These are phyloP conservation scores for Podospora pseudopauciseta DNA, from an alignment of 495 filamentous ascomycete genomes.

Conservation along the genomic window DNA sequence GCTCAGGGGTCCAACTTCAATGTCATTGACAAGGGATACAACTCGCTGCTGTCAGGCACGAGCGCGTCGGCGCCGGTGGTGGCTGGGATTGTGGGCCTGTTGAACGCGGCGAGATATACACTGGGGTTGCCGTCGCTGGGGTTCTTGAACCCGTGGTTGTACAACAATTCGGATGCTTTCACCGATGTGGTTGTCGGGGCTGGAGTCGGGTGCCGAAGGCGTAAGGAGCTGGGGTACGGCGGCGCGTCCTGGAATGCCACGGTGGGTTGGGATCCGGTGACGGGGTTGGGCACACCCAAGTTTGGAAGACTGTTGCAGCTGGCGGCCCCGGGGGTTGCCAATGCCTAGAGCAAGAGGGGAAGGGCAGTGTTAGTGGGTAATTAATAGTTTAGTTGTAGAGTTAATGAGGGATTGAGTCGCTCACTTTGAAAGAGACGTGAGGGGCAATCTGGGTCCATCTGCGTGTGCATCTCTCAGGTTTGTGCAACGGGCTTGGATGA, in stretches of 20 bases:
- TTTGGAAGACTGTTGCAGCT: constrained; percentile 27
- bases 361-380: neutral
- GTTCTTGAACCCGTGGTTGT: constrained; percentile 69
- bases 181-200: constrained; percentile 62
- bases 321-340: constrained; percentile 27
- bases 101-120: constrained; percentile 60
- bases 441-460: neutral
- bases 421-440: no score
- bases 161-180: constrained; percentile 48
- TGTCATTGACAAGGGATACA: constrained; percentile 14
- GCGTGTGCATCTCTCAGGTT: neutral
- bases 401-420: neutral
- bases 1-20: constrained; percentile 52
- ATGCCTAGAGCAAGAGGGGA: constrained; percentile 11
- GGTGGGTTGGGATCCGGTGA: constrained; percentile 47
- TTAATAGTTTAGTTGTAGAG: neutral
- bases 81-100: constrained; percentile 55
- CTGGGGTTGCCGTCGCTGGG: constrained; percentile 53
- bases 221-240: constrained; percentile 41
- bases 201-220: constrained; percentile 58
- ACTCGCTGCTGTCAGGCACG: constrained; percentile 22
- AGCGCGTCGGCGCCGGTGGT: constrained; percentile 59
- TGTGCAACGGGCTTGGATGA: neutral
- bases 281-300: constrained; percentile 41
- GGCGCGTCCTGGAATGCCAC: constrained; percentile 60